A percentile compares a stretch with the other conserved stretches of the same genome.
These are phyloP conservation scores for Solanum chacoense DNA, from an alignment of 305 asterid genomes.

Conservation along the genomic window DNA sequence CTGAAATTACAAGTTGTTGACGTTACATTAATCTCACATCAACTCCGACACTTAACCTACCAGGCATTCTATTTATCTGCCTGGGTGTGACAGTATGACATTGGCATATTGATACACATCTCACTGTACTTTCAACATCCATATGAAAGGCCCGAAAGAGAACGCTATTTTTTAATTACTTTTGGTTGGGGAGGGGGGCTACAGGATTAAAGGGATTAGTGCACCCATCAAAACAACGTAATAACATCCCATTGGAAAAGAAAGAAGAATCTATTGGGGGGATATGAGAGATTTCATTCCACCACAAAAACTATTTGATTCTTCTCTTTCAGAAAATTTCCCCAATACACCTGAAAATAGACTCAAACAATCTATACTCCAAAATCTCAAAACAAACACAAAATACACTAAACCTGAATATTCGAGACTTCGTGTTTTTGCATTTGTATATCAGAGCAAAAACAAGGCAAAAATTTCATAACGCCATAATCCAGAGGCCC, in stretches of 20 bases:
- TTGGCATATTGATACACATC: background rate
- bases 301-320: background rate
- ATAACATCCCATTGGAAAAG: background rate
- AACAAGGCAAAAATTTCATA: background rate
- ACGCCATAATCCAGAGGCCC: background rate
- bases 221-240: background rate
- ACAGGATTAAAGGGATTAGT: background rate
- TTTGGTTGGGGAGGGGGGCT: background rate
- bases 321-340: background rate
- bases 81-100: background rate
- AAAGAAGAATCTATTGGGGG: background rate
- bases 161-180: background rate
- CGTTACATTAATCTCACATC: background rate
- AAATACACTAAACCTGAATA: background rate
- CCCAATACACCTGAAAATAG: background rate
- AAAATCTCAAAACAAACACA: background rate
- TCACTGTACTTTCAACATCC: background rate
- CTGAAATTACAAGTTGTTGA: constrained; percentile 33
- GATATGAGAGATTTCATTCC: background rate
- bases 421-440: background rate
- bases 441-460: background rate
- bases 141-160: background rate
- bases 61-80: background rate
- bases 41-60: background rate
- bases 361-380: background rate